Conservation (phyloP, 169 alveolate species). For the Cryptosporidium sp. region DNA sequence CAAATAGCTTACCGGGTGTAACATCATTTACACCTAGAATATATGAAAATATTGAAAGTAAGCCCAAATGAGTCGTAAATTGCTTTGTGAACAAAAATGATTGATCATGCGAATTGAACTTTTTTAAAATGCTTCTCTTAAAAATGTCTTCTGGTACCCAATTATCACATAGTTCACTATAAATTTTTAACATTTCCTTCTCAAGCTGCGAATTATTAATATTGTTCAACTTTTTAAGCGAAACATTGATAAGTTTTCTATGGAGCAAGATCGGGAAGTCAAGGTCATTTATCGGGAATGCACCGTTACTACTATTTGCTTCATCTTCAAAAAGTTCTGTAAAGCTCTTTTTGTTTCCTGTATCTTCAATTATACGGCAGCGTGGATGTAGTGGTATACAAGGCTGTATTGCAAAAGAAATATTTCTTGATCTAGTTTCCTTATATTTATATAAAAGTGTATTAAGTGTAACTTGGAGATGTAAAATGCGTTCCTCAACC, state of each 20-base stretch:
- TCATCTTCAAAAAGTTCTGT: constrained; percentile 77
- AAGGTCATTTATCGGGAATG: constrained; percentile 52
- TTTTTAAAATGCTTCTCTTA: constrained; percentile 49
- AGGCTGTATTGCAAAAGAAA: constrained; percentile 75
- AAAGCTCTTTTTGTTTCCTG: constrained; percentile 69
- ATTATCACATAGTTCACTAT: constrained; percentile 74
- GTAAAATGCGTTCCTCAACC: constrained; percentile 80
- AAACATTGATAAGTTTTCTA: constrained; percentile 63
- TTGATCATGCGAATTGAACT: constrained; percentile 66
- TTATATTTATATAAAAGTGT: constrained; percentile 75
- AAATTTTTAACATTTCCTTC: constrained; percentile 74
- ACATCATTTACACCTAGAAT: constrained; percentile 76
- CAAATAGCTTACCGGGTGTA: constrained; percentile 76
- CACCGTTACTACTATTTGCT: constrained; percentile 6
- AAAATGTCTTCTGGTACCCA: constrained; percentile 75
- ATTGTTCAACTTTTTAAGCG: constrained; percentile 47
- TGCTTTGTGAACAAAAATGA: constrained; percentile 75
- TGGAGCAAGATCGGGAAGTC: constrained; percentile 79
- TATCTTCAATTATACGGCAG: constrained; percentile 79
- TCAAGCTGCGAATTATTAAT: constrained; percentile 39
- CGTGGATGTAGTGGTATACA: constrained; percentile 80
- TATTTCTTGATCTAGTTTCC: constrained; percentile 77
- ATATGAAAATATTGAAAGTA: constrained; percentile 75
- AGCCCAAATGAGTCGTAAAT: constrained; percentile 78
- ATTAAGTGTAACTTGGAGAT: constrained; percentile 77